These are phyloP conservation scores for Arctium lappa DNA, from an alignment of 129 eudicot species.

Conservation along the genomic window DNA sequence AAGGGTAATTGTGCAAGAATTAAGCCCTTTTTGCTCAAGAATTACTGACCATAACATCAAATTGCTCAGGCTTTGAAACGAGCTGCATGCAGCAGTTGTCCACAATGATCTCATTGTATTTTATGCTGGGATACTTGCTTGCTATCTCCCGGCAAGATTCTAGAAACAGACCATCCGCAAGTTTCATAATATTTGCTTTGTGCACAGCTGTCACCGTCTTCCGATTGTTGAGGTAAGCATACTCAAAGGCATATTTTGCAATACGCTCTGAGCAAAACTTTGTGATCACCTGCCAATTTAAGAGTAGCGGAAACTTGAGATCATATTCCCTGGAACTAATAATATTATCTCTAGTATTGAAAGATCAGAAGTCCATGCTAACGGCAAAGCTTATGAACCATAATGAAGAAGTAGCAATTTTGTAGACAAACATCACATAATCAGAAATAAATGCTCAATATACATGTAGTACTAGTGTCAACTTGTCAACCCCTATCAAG, in stretches of 20 bases:
- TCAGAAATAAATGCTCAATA: neutral
- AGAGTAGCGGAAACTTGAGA: neutral
- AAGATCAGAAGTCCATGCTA: conserved; percentile 3
- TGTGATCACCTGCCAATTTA: conserved; percentile 72
- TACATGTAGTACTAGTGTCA: neutral
- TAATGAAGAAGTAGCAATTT: neutral
- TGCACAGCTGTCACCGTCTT: conserved; percentile 96
- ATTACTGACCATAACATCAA: conserved; percentile 83
- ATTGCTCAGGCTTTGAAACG: conserved; percentile 92
- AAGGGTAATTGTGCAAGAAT: neutral
- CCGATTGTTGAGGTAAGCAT: conserved; percentile 91
- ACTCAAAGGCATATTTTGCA: conserved; percentile 93
- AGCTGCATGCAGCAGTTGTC: conserved; percentile 99
- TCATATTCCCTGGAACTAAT: neutral
- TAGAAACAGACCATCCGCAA: conserved; percentile 92
- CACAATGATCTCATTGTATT: conserved; percentile 89
- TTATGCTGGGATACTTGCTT: conserved; percentile 71
- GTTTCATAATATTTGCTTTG: conserved; percentile 97
- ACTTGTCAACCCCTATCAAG: neutral
- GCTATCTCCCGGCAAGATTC: conserved; percentile 96
- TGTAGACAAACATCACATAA: neutral
- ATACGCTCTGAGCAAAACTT: conserved; percentile 94
- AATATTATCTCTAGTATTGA: neutral
- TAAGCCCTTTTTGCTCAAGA: neutral
- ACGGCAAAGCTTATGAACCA: neutral